Evolutionary conservation across 768 basidiomycete genomes (phyloP), one percentile per base, ranked within the genome.

Genomic region (Strobilomyces dryophilus): DNA sequence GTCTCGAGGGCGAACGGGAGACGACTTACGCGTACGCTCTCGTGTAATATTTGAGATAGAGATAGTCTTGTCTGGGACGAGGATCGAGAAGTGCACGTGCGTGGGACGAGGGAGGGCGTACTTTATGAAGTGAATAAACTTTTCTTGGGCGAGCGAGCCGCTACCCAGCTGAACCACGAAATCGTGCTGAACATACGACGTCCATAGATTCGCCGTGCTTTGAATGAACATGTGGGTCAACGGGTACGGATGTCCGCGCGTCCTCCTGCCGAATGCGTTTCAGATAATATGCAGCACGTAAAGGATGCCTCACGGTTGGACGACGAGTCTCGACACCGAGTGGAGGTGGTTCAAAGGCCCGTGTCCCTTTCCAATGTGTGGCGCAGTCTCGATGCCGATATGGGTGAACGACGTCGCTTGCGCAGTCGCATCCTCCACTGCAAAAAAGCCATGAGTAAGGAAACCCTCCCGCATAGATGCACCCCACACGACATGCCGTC

Each of bases 341-440:
- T 92, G 89, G 48, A 89, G 73, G 64, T 98, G 93, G 67, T 98
- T 92, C 18, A 98, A 75, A 3, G 94, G 94, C 1, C 93, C 93
- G 49, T 85, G 74, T 0, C 94, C 93, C 10, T 73, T 66, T 0
- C 92, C 94, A 6, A 94, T 78, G 0, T 79, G 68, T 35, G 73
- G 70, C 0, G 92, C 87, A 0, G 83, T 79, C 41, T 79, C 77
- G 27, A 97, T 94, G 0, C 84, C 92, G 1, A 78, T 67, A 62
- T 91, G 79, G 0, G 88, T 91, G 61, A 87, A 97, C n/a, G 68
- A 65, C 0, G 80, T 83, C 0, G 86, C 92, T n/a, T 69, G 65
- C 17, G 71, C 63, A 0, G 79, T 77, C 0, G 92, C 88, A 18
- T 84, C 78, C 1, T 67, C 68, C 31, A 86, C 85, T 85, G 54